Percentiles rank a stretch among this genome's conserved stretches.
Conservation (phyloP, 139 green algal species). For the Coccomyxa sp. region DNA sequence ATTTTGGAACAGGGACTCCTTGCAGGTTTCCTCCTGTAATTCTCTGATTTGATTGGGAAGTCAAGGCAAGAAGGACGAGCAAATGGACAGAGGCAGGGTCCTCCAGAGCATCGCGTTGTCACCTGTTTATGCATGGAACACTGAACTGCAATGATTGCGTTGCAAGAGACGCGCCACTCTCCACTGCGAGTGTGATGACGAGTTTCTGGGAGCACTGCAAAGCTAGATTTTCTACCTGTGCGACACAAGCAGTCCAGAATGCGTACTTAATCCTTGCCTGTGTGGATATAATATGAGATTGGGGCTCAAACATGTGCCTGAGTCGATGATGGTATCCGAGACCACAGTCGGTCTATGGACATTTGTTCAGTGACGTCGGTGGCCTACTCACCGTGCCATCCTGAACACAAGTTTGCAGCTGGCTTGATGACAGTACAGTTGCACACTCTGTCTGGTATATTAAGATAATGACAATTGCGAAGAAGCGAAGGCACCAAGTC, state of each 20-base stretch:
- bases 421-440: conserved; percentile 38
- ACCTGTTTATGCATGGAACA: conserved; percentile 64
- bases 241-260: background rate
- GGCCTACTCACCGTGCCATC: conserved; percentile 32
- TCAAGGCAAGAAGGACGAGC: no score
- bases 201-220: conserved; percentile 60
- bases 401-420: conserved; percentile 49
- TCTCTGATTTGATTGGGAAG: background rate
- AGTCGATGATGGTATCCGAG: background rate
- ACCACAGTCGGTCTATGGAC: no score
- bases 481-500: no score
- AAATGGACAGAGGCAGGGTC: background rate
- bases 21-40: background rate
- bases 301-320: background rate
- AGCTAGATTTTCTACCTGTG: conserved; percentile 2
- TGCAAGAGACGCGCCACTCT: conserved; percentile 34
- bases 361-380: no score
- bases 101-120: background rate
- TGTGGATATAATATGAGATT: background rate
- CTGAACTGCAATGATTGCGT: conserved; percentile 54
- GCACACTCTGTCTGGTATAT: background rate
- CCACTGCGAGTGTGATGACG: conserved; percentile 56
- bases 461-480: no score
- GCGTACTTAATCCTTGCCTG: background rate
- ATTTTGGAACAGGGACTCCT: background rate